These are phyloP conservation scores for Picochlorum sp. DNA, from an alignment of 139 green algal genomes.

Conservation along the genomic window DNA sequence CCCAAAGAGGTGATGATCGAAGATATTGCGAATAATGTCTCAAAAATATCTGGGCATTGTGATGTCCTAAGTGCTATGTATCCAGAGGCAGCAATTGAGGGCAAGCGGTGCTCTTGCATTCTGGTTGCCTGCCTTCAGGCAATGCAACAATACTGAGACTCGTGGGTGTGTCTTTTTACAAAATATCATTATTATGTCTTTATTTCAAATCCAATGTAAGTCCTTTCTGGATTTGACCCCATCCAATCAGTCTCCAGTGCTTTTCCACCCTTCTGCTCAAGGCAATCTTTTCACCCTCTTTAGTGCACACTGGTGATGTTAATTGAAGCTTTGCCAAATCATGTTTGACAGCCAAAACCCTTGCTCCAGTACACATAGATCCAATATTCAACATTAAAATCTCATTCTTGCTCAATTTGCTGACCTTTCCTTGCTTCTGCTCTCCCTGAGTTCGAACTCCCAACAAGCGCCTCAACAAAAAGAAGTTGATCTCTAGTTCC, in stretches of 20 bases:
- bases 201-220: slow-evolving; percentile 15
- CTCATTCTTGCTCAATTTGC: slow-evolving; percentile 95
- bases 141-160: not conserved
- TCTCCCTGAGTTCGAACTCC: slow-evolving; percentile 82
- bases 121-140: not conserved
- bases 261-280: slow-evolving; percentile 92
- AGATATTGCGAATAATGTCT: not conserved
- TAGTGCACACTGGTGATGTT: slow-evolving; percentile 96
- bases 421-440: slow-evolving; percentile 92
- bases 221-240: slow-evolving; percentile 69
- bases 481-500: slow-evolving; percentile 99
- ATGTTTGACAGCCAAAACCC: slow-evolving; percentile 92
- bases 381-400: slow-evolving; percentile 99
- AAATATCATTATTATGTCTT: not conserved
- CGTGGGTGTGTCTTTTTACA: not conserved
- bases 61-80: not conserved
- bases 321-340: slow-evolving; percentile 99
- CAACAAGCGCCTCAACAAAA: slow-evolving; percentile 92
- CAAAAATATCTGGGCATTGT: not conserved
- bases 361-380: slow-evolving; percentile 95
- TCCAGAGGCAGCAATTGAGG: not conserved
- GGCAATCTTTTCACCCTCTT: slow-evolving; percentile 96
- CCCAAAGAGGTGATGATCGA: not conserved
- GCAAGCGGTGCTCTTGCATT: not conserved
- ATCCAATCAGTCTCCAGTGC: slow-evolving; percentile 97